These are phyloP conservation scores for Neolecta irregularis DNA, from an alignment of 1,139 yeast genomes.

Conservation along the genomic window DNA sequence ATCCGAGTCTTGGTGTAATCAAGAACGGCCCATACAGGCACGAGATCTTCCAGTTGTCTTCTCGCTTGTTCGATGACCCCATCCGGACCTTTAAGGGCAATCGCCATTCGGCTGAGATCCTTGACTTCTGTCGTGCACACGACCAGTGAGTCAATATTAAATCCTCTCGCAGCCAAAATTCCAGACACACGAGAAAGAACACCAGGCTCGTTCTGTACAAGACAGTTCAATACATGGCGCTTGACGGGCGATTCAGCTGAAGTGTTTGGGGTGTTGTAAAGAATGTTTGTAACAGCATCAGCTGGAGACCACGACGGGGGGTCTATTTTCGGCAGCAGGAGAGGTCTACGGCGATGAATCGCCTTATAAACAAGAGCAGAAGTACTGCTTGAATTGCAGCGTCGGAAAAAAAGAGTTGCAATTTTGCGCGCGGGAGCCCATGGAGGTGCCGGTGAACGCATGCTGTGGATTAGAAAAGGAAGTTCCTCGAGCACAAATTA, in stretches of 20 bases:
- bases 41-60: constrained; percentile 92
- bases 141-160: constrained; percentile 90
- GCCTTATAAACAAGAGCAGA: constrained; percentile 91
- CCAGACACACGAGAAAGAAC: constrained; percentile 87
- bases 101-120: constrained; percentile 92
- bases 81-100: constrained; percentile 84
- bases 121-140: constrained; percentile 94
- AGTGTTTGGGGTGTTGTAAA: constrained; percentile 84
- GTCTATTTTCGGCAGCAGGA: constrained; percentile 87
- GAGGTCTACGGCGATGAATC: constrained; percentile 66
- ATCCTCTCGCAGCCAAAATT: constrained; percentile 92
- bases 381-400: constrained; percentile 37
- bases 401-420: too few species aligned
- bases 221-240: constrained; percentile 85
- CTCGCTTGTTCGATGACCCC: constrained; percentile 98
- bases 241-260: constrained; percentile 26
- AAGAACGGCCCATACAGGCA: constrained; percentile 93
- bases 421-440: too few species aligned
- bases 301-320: constrained; percentile 92
- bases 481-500: too few species aligned
- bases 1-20: constrained; percentile 85
- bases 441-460: too few species aligned
- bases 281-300: constrained; percentile 73
- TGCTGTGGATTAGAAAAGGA: too few species aligned
- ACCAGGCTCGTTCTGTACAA: constrained; percentile 98